These are phyloP conservation scores for Ramalina intermedia DNA, from an alignment of 495 filamentous ascomycete species.

Conservation along the genomic window DNA sequence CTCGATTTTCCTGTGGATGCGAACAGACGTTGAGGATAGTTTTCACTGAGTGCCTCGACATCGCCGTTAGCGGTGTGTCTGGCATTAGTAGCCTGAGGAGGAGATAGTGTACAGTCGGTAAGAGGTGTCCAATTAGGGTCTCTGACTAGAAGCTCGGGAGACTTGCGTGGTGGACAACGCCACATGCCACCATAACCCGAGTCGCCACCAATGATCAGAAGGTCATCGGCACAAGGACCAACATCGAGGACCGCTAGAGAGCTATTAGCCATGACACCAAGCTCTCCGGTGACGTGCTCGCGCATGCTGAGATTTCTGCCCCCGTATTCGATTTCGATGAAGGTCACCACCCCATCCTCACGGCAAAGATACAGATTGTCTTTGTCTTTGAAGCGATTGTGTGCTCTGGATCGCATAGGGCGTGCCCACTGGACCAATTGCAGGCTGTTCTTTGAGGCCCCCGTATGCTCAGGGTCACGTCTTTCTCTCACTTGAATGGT, in stretches of 20 bases:
- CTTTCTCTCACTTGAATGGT: too few species aligned
- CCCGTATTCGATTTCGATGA: slow-evolving; percentile 6
- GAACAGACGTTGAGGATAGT: slow-evolving; percentile 33
- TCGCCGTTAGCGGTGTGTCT: not conserved
- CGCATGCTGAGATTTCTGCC: slow-evolving; percentile 24
- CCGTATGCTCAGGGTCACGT: slow-evolving; percentile 13
- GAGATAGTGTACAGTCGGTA: slow-evolving; percentile 34
- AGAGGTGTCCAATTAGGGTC: slow-evolving; percentile 76
- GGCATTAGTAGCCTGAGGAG: not conserved
- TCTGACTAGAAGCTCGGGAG: slow-evolving; percentile 36
- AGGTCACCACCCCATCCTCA: slow-evolving; percentile 56
- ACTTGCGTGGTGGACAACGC: slow-evolving; percentile 38
- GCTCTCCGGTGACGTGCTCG: slow-evolving; percentile 38
- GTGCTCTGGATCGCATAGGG: slow-evolving; percentile 32
- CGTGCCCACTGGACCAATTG: slow-evolving; percentile 57
- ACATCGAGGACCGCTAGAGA: slow-evolving; percentile 49
- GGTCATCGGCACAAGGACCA: slow-evolving; percentile 42
- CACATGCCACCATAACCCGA: slow-evolving; percentile 69
- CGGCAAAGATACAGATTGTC: slow-evolving; percentile 68
- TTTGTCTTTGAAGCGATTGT: slow-evolving; percentile 38
- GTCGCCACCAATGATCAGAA: slow-evolving; percentile 68
- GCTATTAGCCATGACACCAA: slow-evolving; percentile 47
- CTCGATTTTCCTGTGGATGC: slow-evolving; percentile 42
- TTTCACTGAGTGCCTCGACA: not conserved
- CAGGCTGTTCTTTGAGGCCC: slow-evolving; percentile 14